Percentiles rank a stretch among this genome's conserved stretches.
phyloP scores from a whole-genome alignment of 106 monocot genomes.

The Amphibolis antarctica region DNA sequence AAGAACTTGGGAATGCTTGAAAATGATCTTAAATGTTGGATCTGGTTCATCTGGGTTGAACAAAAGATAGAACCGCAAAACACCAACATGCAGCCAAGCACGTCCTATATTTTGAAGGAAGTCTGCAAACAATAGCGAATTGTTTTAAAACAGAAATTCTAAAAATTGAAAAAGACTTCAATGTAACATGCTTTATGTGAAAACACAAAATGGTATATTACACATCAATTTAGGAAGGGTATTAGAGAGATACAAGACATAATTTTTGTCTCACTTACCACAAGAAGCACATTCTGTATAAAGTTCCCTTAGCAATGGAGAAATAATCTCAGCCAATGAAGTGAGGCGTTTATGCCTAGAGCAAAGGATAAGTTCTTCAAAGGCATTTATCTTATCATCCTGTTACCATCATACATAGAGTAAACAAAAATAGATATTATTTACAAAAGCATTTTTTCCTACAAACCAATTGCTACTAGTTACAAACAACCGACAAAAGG shows the following conservation, averaged over 20 bases:
- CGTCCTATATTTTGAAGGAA: slow-evolving; percentile 34
- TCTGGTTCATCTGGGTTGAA: slow-evolving; percentile 37
- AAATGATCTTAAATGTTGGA: slow-evolving; percentile 50
- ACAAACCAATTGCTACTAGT: no score
- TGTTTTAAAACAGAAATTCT: neutral
- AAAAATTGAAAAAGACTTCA: neutral
- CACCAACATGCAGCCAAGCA: slow-evolving; percentile 79
- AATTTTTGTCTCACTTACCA: slow-evolving; percentile 19
- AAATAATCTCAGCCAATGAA: slow-evolving; percentile 34
- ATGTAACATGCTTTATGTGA: no score
- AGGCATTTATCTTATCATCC: slow-evolving; percentile 27
- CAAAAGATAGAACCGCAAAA: slow-evolving; percentile 57
- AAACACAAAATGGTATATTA: no score
- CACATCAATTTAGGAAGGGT: neutral
- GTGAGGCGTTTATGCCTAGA: slow-evolving; percentile 40
- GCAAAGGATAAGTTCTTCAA: slow-evolving; percentile 27
- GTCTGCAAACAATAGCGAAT: slow-evolving; percentile 19
- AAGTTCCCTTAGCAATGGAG: slow-evolving; percentile 39
- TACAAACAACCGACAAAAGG: no score
- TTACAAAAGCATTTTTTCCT: no score
- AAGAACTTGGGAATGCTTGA: slow-evolving; percentile 45
- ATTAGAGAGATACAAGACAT: neutral
- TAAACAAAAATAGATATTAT: neutral
- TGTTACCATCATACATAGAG: slow-evolving; percentile 21
- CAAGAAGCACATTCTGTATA: slow-evolving; percentile 20